Conservation (phyloP, 345 rosid genomes). For the Anacardium occidentale region DNA sequence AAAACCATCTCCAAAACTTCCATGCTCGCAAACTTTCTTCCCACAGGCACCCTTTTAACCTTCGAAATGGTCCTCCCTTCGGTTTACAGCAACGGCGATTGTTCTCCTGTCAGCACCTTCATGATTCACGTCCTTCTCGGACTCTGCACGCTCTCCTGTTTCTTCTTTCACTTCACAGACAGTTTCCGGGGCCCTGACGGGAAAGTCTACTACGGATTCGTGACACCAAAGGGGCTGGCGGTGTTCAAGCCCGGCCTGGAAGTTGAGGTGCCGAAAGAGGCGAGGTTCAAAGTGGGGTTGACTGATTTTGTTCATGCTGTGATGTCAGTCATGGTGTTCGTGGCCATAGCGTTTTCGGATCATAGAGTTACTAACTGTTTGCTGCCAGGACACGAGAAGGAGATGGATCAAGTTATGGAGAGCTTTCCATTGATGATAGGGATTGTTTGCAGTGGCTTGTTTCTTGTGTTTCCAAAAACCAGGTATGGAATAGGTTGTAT, state of each 20-base stretch:
- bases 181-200: constrained; percentile 64
- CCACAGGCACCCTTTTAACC: constrained; percentile 76
- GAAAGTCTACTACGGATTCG: constrained; percentile 67
- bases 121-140: constrained; percentile 54
- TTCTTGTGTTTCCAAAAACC: constrained; percentile 65
- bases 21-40: constrained; percentile 66
- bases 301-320: constrained; percentile 68
- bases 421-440: constrained; percentile 82
- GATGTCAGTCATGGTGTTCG: constrained; percentile 73
- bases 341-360: constrained; percentile 71
- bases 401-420: constrained; percentile 82
- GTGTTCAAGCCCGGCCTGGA: constrained; percentile 64
- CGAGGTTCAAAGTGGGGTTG: constrained; percentile 51
- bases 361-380: constrained; percentile 56
- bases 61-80: constrained; percentile 82
- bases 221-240: constrained; percentile 60
- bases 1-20: constrained; percentile 72
- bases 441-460: constrained; percentile 62
- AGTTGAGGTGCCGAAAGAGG: constrained; percentile 47
- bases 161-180: constrained; percentile 76
- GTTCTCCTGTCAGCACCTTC: constrained; percentile 50
- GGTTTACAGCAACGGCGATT: constrained; percentile 50
- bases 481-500: constrained; percentile 69
- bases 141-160: constrained; percentile 64
- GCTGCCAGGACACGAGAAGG: constrained; percentile 64